These are phyloP conservation scores for Hanseniaspora sp. DNA, from an alignment of 1,139 yeast species.

Conservation along the genomic window DNA sequence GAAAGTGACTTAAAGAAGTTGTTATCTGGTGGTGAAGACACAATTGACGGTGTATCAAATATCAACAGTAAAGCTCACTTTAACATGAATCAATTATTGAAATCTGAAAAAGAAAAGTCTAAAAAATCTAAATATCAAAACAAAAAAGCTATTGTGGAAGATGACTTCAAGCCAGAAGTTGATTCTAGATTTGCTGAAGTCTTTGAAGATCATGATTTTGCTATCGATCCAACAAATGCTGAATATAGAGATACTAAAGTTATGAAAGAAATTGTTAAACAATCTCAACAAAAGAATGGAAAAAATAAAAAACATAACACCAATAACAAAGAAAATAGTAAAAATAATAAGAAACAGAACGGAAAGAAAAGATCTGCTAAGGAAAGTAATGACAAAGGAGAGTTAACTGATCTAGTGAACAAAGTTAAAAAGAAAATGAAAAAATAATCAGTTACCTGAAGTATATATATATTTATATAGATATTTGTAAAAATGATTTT, in stretches of 20 bases:
- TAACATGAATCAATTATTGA: conserved; percentile 65
- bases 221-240: conserved; percentile 80
- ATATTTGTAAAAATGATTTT: not conserved
- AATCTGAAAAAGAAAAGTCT: conserved; percentile 50
- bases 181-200: conserved; percentile 86
- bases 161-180: conserved; percentile 57
- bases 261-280: conserved; percentile 52
- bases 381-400: conserved; percentile 10
- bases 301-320: conserved; percentile 46
- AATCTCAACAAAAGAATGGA: conserved; percentile 39
- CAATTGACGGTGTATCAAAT: conserved; percentile 35
- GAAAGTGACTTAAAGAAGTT: conserved; percentile 30
- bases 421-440: conserved; percentile 24
- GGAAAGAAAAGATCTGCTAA: conserved; percentile 7
- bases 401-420: conserved; percentile 23
- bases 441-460: conserved; percentile 14
- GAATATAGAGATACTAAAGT: conserved; percentile 80
- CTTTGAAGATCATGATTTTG: conserved; percentile 80
- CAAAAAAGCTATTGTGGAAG: conserved; percentile 41
- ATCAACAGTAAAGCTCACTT: conserved; percentile 45
- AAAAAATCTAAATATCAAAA: conserved; percentile 46
- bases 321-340: conserved; percentile 19
- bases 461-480: not conserved
- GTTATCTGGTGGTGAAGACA: conserved; percentile 62
- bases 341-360: conserved; percentile 18